Evolutionary conservation across 2,329 filamentous ascomycete genomes (phyloP).

Genomic region (Orbilia quercus): DNA sequence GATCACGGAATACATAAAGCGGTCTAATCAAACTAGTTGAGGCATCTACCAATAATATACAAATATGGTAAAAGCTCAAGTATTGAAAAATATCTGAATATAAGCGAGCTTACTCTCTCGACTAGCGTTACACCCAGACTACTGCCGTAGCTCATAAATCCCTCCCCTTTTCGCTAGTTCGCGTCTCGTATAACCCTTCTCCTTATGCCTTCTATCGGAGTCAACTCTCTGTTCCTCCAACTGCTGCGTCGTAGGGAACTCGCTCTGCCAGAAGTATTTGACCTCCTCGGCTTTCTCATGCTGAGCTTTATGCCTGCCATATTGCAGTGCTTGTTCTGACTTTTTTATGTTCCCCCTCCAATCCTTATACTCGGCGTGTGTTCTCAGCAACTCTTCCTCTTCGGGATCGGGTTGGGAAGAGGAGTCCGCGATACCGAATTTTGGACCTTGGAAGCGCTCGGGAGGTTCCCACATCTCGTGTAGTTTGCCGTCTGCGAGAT

Average conservation of each 20-base stretch:
- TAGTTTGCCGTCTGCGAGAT: conserved; percentile 54
- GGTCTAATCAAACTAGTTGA: no score
- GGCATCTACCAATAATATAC: no score
- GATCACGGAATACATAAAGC: no score
- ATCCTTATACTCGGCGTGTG: conserved; percentile 65
- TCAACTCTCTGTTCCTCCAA: conserved; percentile 73
- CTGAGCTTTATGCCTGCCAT: conserved; percentile 80
- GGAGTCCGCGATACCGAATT: conserved; percentile 27
- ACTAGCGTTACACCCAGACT: neutral
- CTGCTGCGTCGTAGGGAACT: conserved; percentile 91
- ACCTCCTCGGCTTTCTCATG: conserved; percentile 79
- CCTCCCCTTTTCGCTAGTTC: conserved; percentile 81
- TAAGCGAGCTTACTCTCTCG: no score
- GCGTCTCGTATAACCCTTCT: conserved; percentile 77
- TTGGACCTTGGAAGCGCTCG: conserved; percentile 49
- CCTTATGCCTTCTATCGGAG: conserved; percentile 72
- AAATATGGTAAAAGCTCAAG: no score
- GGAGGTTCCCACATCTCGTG: conserved; percentile 54
- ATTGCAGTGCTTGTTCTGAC: conserved; percentile 70
- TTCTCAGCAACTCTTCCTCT: conserved; percentile 68
- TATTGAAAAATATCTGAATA: no score
- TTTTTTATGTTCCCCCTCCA: conserved; percentile 75
- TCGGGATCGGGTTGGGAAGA: conserved; percentile 33
- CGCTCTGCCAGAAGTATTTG: conserved; percentile 88
- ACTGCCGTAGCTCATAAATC: conserved; percentile 43